Evolutionary conservation across 371 early-diverging fungal species (phyloP).

Genomic region (Mucor ambiguus): DNA sequence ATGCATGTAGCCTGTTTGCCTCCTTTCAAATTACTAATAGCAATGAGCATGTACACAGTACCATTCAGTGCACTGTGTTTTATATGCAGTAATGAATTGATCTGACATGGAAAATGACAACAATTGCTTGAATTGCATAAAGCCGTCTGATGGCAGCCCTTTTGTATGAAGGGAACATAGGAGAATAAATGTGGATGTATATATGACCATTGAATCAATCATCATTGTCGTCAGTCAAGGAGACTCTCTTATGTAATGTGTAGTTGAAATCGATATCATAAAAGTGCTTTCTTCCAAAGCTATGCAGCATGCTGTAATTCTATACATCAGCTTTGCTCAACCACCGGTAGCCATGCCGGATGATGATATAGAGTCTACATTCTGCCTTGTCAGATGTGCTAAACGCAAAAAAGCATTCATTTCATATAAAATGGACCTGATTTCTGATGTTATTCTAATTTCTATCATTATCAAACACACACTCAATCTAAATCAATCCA

Average conservation of each 20-base stretch:
- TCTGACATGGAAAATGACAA: background rate
- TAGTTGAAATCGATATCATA: background rate
- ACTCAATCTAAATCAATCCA: background rate
- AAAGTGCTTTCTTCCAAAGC: background rate
- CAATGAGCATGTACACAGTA: background rate
- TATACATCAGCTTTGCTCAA: background rate
- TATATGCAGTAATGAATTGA: slow-evolving; percentile 1
- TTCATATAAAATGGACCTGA: background rate
- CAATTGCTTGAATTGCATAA: background rate
- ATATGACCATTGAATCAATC: background rate
- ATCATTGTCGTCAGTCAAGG: background rate
- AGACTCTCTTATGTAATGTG: background rate
- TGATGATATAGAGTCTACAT: background rate
- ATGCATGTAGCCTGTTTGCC: background rate
- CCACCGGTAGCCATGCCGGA: background rate
- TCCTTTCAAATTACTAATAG: background rate
- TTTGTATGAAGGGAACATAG: background rate
- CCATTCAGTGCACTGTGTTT: background rate
- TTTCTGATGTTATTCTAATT: background rate
- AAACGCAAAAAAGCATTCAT: background rate
- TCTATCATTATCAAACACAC: background rate
- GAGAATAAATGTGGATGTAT: background rate
- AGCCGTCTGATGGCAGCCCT: background rate
- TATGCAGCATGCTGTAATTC: background rate
- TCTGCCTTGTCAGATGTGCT: slow-evolving; percentile 2